A percentile compares a stretch with the other conserved stretches of the same genome.
Evolutionary conservation across 306 rosid species (phyloP).

Genomic region (Sechiopsis laciniata): DNA sequence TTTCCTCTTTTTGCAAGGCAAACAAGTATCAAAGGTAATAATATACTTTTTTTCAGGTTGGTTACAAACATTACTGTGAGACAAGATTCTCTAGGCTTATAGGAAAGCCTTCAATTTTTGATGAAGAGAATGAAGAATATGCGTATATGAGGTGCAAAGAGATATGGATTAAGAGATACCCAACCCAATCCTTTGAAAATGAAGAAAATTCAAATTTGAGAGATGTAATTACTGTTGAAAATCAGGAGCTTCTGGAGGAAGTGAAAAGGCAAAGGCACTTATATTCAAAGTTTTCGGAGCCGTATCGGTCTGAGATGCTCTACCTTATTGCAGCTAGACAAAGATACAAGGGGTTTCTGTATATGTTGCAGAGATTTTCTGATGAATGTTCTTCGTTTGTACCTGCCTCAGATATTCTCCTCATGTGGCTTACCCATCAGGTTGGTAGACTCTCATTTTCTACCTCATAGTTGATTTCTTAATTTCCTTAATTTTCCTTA

Average conservation of each 20-base stretch:
- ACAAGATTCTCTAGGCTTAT: conserved; percentile 53
- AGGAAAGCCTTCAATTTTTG: conserved; percentile 57
- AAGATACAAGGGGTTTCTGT: conserved; percentile 67
- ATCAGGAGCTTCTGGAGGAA: conserved; percentile 39
- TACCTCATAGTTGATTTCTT: background rate
- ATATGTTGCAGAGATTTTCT: conserved; percentile 40
- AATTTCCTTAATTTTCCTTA: background rate
- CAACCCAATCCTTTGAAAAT: conserved; percentile 68
- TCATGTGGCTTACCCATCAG: conserved; percentile 89
- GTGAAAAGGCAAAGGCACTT: conserved; percentile 43
- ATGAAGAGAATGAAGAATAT: conserved; percentile 86
- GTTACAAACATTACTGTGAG: conserved; percentile 64
- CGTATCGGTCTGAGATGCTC: conserved; percentile 58
- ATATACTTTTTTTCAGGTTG: conserved; percentile 31
- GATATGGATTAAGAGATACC: conserved; percentile 55
- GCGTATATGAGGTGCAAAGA: conserved; percentile 60
- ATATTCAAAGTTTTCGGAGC: conserved; percentile 45
- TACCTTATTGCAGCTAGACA: conserved; percentile 72
- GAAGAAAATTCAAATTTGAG: conserved; percentile 37
- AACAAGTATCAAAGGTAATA: conserved; percentile 2
- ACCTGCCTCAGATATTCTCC: conserved; percentile 70
- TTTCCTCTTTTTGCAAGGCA: background rate
- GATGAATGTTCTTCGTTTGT: conserved; percentile 49
- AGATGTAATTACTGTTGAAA: conserved; percentile 12
- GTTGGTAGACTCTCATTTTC: conserved; percentile 27